A percentile compares a stretch with the other conserved stretches of the same genome.
phyloP scores from a whole-genome alignment of 768 basidiomycete species.

The Russula compacta region DNA sequence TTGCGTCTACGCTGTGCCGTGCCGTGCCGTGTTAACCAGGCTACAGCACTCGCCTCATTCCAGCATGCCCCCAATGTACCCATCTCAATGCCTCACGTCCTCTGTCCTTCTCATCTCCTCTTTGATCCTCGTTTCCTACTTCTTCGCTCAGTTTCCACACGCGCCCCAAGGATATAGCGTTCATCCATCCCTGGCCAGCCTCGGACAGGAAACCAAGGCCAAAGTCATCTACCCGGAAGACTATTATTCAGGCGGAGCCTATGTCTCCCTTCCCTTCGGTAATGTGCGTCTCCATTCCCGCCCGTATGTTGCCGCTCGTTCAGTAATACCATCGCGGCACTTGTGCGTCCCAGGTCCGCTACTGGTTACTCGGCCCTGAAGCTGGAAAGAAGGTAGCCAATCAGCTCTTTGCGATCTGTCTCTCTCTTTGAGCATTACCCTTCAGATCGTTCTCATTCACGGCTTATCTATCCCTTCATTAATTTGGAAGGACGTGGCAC shows the following conservation, averaged over 20 bases:
- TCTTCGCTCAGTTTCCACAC: constrained; percentile 57
- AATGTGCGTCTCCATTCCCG: constrained; percentile 33
- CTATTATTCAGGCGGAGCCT: constrained; percentile 53
- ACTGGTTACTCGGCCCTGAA: constrained; percentile 70
- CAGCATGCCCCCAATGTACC: constrained; percentile 23
- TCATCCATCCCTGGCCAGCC: constrained; percentile 50
- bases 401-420: neutral
- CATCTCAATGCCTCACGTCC: constrained; percentile 36
- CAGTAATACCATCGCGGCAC: neutral
- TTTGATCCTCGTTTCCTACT: constrained; percentile 48
- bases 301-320: neutral
- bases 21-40: neutral
- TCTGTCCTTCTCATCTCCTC: constrained; percentile 53
- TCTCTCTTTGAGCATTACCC: neutral
- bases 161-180: constrained; percentile 43
- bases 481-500: constrained; percentile 70
- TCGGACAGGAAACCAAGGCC: constrained; percentile 46
- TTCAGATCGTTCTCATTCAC: constrained; percentile 65
- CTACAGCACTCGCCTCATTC: neutral
- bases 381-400: constrained; percentile 48
- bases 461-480: constrained; percentile 71
- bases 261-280: constrained; percentile 58
- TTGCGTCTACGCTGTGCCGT: no score
- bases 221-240: constrained; percentile 69
- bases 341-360: constrained; percentile 44